Evolutionary conservation across 208 protist genomes (phyloP), one percentile per base, ranked within the genome.

Genomic region (Sergeia podlipaevii): DNA sequence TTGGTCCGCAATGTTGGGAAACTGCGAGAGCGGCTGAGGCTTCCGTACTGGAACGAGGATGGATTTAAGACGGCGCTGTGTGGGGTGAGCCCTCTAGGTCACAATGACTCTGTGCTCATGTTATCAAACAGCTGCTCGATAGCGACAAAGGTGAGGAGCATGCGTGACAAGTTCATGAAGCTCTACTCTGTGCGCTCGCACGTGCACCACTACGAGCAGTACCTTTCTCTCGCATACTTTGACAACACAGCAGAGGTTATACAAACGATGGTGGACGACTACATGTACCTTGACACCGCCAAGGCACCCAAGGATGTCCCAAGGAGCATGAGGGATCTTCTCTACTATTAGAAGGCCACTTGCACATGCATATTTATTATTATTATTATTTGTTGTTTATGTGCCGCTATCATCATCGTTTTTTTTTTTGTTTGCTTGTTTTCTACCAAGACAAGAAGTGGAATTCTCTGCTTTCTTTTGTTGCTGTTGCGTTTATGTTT

Each of bases 41-140:
- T 98, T 65, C 75, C 85, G 1, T 86, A 96, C 62, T 98, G 97
- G 96, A 99, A 98, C 62, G 77, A 86, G 33, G 96, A 98, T 46
- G 96, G 94, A 26, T 98, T 97, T 79, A 99, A 99, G 74, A 93
- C 97, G 18, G 96, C 97, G 3, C 60, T 96, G 42, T 98, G 96
- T 60, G 72, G 83, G 1, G 86, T 95, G 27, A 89, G 94, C 46
- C 93, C 96, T 10, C 74, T 97, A 0, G 82, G 85, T 20, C 93
- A 97, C 70, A 71, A 73, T 34, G 65, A 96, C 41, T 96, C 95
- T 8, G 73, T 98, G 50, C 75, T 98, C 21, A 89, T 90, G 56
- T 75, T 99, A 1, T 63, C 79, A 33, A 99, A 99, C 74, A 94
- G 89, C 68, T 95, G 79, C 47, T 77, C 77, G 33, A 93, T 98